These are phyloP conservation scores for Amauroascus verrucosus DNA, from an alignment of 2,329 filamentous ascomycete species.

Conservation along the genomic window DNA sequence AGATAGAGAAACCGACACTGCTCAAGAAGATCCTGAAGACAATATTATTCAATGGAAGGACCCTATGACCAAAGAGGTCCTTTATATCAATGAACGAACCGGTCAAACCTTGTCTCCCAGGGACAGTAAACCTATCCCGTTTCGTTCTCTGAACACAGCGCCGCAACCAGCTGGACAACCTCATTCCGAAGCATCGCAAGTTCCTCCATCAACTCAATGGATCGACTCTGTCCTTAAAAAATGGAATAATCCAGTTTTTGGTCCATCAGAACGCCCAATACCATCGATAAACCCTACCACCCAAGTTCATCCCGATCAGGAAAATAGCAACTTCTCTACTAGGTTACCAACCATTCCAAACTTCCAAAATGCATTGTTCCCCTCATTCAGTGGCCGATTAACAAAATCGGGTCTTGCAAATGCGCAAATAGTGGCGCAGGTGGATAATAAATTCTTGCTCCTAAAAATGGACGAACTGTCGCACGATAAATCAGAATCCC, in stretches of 20 bases:
- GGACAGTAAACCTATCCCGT: conserved; percentile 14
- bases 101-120: conserved; percentile 24
- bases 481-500: not conserved
- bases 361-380: not conserved
- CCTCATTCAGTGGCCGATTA: conserved; percentile 30
- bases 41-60: conserved; percentile 48
- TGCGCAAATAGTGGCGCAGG: conserved; percentile 64
- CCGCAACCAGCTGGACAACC: not conserved
- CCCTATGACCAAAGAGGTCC: conserved; percentile 41
- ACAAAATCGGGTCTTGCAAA: conserved; percentile 51
- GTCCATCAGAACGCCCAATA: conserved; percentile 38
- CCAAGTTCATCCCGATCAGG: not conserved
- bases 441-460: conserved; percentile 84
- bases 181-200: not conserved
- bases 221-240: conserved; percentile 49
- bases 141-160: conserved; percentile 8
- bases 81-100: conserved; percentile 28
- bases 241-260: conserved; percentile 72
- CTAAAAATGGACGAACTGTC: conserved; percentile 35
- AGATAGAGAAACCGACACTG: not conserved
- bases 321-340: not conserved
- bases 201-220: conserved; percentile 39
- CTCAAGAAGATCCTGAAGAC: conserved; percentile 8
- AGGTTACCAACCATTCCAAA: not conserved
- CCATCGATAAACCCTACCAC: conserved; percentile 20